These are phyloP conservation scores for Madurella fahalii DNA, from an alignment of 2,329 filamentous ascomycete species.

Conservation along the genomic window DNA sequence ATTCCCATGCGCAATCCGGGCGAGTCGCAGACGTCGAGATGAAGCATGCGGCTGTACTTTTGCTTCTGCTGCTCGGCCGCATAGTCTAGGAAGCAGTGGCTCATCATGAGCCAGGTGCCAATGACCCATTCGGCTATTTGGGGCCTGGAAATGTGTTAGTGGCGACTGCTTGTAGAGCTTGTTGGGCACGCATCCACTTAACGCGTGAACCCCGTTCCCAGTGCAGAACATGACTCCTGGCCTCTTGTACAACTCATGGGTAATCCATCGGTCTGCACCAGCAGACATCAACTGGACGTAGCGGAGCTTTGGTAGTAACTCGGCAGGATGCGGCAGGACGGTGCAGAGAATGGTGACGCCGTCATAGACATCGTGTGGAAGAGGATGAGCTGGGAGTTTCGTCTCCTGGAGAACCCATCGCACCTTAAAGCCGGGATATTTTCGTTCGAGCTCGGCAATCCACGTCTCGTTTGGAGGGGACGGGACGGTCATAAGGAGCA, in stretches of 20 bases:
- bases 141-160: constrained; percentile 22
- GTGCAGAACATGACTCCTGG: constrained; percentile 37
- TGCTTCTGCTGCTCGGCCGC: constrained; percentile 20
- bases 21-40: constrained; percentile 28
- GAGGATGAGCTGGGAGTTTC: background rate
- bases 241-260: constrained; percentile 33
- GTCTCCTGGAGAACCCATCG: constrained; percentile 30
- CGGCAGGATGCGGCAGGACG: constrained; percentile 31
- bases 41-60: constrained; percentile 6
- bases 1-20: constrained; percentile 37
- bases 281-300: constrained; percentile 44
- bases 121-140: constrained; percentile 34
- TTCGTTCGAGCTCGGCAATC: constrained; percentile 31
- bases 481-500: constrained; percentile 38
- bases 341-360: constrained; percentile 40
- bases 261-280: constrained; percentile 41
- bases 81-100: constrained; percentile 25
- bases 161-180: background rate
- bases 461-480: constrained; percentile 31
- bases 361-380: constrained; percentile 31
- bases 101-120: constrained; percentile 27
- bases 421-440: constrained; percentile 38
- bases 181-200: constrained; percentile 16
- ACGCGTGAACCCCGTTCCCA: constrained; percentile 42
- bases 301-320: constrained; percentile 34